Evolutionary conservation across 2,329 filamentous ascomycete species (phyloP).

Genomic region (Penicillium decumbens): DNA sequence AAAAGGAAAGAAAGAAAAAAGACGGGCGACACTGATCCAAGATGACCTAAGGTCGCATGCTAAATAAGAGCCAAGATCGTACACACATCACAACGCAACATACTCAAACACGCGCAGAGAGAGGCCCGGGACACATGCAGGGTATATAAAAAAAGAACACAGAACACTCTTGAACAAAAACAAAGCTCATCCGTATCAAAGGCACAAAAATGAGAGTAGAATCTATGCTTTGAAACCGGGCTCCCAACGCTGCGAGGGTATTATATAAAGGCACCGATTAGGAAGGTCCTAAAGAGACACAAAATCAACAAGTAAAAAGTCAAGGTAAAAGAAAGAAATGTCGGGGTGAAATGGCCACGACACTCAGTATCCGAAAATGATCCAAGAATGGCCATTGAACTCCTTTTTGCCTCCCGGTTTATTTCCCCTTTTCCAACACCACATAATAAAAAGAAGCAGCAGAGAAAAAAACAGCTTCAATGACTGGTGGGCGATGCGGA

Average conservation of each 20-base stretch:
- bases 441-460: constrained; percentile 16
- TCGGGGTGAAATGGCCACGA: constrained; percentile 4
- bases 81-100: constrained; percentile 25
- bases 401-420: constrained; percentile 29
- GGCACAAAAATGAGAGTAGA: constrained; percentile 7
- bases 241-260: constrained; percentile 22
- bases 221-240: constrained; percentile 17
- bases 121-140: constrained; percentile 17
- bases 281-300: constrained; percentile 10
- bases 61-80: constrained; percentile 22
- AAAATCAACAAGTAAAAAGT: constrained; percentile 1
- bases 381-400: constrained; percentile 24
- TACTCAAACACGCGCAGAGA: constrained; percentile 19
- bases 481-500: constrained; percentile 36
- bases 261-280: constrained; percentile 17
- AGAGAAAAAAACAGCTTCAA: constrained; percentile 21
- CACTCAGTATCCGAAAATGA: not conserved
- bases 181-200: constrained; percentile 14
- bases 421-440: constrained; percentile 33
- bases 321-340: not conserved
- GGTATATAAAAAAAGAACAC: constrained; percentile 19
- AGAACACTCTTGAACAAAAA: constrained; percentile 10
- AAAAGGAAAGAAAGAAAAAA: not conserved
- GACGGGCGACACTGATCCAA: constrained; percentile 12
- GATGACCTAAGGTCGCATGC: constrained; percentile 12